Percentiles rank a stretch among this genome's conserved stretches.
Evolutionary conservation across 2,329 filamentous ascomycete genomes (phyloP).

Genomic region (Neonectria ditissima): DNA sequence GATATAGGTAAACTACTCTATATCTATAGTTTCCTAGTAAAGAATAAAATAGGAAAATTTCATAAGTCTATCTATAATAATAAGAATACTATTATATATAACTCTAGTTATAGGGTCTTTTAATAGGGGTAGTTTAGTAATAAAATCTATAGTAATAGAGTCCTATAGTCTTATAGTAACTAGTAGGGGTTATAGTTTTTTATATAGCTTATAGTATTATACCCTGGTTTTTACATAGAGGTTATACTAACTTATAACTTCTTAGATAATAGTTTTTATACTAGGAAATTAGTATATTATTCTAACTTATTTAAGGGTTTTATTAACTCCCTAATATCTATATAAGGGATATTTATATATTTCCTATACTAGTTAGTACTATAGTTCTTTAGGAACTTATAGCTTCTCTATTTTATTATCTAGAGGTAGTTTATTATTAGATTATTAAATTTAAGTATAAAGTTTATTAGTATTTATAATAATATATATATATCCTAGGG

Average conservation of each 20-base stretch:
- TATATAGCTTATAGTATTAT: conserved; percentile 23
- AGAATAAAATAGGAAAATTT: conserved; percentile 19
- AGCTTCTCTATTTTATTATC: neutral
- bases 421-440: neutral
- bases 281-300: conserved; percentile 13
- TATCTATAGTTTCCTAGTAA: conserved; percentile 15
- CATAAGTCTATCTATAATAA: conserved; percentile 21
- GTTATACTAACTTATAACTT: conserved; percentile 7
- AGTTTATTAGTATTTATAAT: neutral
- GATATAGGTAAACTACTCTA: conserved; percentile 19
- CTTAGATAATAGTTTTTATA: conserved; percentile 11
- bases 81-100: conserved; percentile 27
- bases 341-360: conserved; percentile 20
- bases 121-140: conserved; percentile 26
- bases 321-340: conserved; percentile 27
- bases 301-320: conserved; percentile 19
- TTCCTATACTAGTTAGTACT: conserved; percentile 19
- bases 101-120: conserved; percentile 16
- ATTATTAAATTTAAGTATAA: neutral
- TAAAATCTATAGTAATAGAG: conserved; percentile 29
- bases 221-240: conserved; percentile 12
- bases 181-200: conserved; percentile 21
- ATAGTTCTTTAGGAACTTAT: conserved; percentile 2
- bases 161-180: conserved; percentile 20
- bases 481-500: no score